Evolutionary conservation across 345 rosid species (phyloP), one percentile per base, ranked within the genome.

Genomic region (Turnera subulata): DNA sequence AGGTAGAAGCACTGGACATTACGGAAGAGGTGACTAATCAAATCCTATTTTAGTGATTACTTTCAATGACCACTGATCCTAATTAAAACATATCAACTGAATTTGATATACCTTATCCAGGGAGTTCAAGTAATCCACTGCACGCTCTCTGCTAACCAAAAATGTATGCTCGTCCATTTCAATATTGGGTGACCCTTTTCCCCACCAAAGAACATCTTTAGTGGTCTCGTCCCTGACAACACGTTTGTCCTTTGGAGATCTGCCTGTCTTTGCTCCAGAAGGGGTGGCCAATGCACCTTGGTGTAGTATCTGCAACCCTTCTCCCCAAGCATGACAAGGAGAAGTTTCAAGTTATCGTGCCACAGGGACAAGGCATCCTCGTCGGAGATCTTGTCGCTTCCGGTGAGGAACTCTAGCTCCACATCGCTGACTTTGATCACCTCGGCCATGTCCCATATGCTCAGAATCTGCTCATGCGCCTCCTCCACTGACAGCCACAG

Each of bases 81-180:
- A 17, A 35, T 22, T 24, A 17, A 51, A 13, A 10, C 12, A 32
- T 6, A 29, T 32, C 11, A 25, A 17, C 29, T 50, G 11, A 13
- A 6, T 25, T 22, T 5, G 12, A n/a, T 51, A 22, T 68, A 84
- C 99, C 91, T 89, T 93, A 35, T 93, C 96, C 74, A 93, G 75
- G 38, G 97, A 89, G 71, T 93, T 93, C 76, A 89, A 75, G 78
- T 93, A 93, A 77, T 93, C 99, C 54, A 93, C 99, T 37, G 99
- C 99, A 70, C 99, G 78, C 65, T 93, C 99, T 56, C 99, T 78
- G 86, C 89, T 93, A 13, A 86, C 91, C 84, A 93, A 16, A 82
- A 93, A 93, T 1, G 96, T 89, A 16, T 93, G 83, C 76, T 85
- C 99, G 55, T 93, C 97, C 97, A 93, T 93, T 73, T 90, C 99